Evolutionary conservation across 805 yeast species (phyloP), one percentile per base, ranked within the genome.

Genomic region (Gaillardinia entomophila): DNA sequence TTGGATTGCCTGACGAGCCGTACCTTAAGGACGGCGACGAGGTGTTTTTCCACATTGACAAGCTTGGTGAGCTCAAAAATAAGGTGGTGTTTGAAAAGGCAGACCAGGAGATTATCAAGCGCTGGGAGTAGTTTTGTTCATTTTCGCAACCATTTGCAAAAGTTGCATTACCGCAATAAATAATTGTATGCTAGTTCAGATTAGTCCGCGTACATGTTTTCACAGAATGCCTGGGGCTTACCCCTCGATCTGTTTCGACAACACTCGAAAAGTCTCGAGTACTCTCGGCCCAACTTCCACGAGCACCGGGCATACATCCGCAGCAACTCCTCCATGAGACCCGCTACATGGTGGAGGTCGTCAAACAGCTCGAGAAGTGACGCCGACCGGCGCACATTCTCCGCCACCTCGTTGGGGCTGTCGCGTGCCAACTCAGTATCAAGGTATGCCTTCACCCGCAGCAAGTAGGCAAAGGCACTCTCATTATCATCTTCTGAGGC

Each of bases 281-380:
- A 66, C 46, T 79, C 87, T 29, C 59, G 57, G 8, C 79, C 79
- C 31, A 78, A 57, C 29, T 73, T 75, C 77, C 80, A 79, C 31
- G 67, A 65, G 32, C 73, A 63, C 13, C 49, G 51, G 20, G 48
- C 49, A 36, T 33, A 51, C 3, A 41, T 24, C 12, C 54, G 51
- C 11, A 70, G 62, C 28, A 75, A 61, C 37, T 69, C 43, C 31
- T 58, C 60, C 40, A 80, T 48, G 28, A 82, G 49, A 1, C 89
- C 89, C 8, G 73, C 71, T 18, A 78, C 55, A 32, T 73, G 60
- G 36, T 76, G 22, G 10, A 10, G 8, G 10, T 6, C 6, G 22
- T 19, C 22, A 19, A 19, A 10, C 6, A 19, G 22, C 22, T 6
- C 8, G 6, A 19, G 10, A 19, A 19, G 22, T 19, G 6, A 6